phyloP scores from a whole-genome alignment of 78 protist species.

The Dictyostelium firmibasis region DNA sequence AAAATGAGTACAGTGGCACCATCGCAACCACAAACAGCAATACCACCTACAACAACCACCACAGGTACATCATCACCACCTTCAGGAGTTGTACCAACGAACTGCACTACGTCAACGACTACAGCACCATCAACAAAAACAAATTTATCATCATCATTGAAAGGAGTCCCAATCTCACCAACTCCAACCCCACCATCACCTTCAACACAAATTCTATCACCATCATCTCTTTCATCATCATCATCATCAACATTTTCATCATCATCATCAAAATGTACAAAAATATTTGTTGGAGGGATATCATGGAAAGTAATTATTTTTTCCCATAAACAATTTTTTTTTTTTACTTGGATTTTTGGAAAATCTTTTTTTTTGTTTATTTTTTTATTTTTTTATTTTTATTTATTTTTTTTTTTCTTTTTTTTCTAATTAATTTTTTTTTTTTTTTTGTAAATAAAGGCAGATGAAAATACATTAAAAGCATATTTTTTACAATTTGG shows the following conservation, averaged over 20 bases:
- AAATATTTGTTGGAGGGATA: conserved; percentile 68
- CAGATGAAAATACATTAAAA: conserved; percentile 32
- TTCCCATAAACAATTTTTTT: background rate
- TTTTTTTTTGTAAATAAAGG: conserved; percentile 2
- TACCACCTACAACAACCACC: background rate
- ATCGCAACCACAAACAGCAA: background rate
- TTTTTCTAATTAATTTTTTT: background rate
- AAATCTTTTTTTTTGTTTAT: background rate
- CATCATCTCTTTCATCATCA: background rate
- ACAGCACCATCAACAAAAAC: background rate
- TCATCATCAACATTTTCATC: background rate
- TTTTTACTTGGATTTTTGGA: too few relatives aligned
- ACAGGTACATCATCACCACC: background rate
- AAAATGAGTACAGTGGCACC: background rate
- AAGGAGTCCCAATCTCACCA: background rate
- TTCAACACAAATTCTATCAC: background rate
- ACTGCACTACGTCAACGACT: background rate
- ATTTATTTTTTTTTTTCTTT: background rate
- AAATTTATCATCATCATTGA: background rate
- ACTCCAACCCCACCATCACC: background rate
- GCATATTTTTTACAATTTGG: conserved; percentile 27
- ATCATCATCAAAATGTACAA: background rate
- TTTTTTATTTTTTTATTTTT: conserved; percentile 7
- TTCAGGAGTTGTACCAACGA: background rate
- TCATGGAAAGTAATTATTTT: conserved; percentile 50